Base-by-base conservation (phyloP, 129 eudicot genomes). In the Chrysanthemum makinoi region DNA sequence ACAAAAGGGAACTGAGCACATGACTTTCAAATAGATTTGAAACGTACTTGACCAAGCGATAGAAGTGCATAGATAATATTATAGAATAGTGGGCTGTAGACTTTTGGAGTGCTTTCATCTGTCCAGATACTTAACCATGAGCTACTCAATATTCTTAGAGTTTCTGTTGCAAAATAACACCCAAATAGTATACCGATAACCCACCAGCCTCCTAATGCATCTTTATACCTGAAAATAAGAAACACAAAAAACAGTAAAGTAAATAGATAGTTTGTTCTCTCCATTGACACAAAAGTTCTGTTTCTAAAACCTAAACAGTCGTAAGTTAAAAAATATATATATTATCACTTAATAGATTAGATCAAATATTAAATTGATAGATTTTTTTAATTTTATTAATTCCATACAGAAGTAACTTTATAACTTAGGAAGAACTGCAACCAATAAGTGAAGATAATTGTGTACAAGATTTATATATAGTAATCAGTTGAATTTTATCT, bases 111-210 rank as follows among this genome's bases (percentile, higher is more conserved):
- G 80, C 97, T 94, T 78, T 85, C 86, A 63, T 89, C 90, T 59
- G 98, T 94, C 98, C 98, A 94, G 14, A 81, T 63, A 77, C 98
- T 89, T 66, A 94, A 82, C 98, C 98, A 94, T 26, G 98, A 86
- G 76, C 98, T 94, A 80, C 98, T 89, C 66, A 78, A 43, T 85
- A 89, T 85, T 79, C 98, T 85, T 19, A 89, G 81, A 70, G 85
- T 79, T 86, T 94, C 98, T 52, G 96, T 94, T 30, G 81, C 70
- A 17, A 68, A 74, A 70, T 90, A 94, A 77, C 97, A 94, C 61
- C 59, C 63, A 43, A 94, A 78, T 54, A 94, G 77, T 83, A 89
- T 70, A 70, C 68, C 83, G 39, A 94, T 96, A 16, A 87, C 98
- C 90, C 90, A 87, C 80, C 83, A 78, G 35, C 96, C 98, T 74